A percentile compares a stretch with the other conserved stretches of the same genome.
Evolutionary conservation across 352 stramenopile genomes (phyloP).

Genomic region (Phytophthora aleatoria): DNA sequence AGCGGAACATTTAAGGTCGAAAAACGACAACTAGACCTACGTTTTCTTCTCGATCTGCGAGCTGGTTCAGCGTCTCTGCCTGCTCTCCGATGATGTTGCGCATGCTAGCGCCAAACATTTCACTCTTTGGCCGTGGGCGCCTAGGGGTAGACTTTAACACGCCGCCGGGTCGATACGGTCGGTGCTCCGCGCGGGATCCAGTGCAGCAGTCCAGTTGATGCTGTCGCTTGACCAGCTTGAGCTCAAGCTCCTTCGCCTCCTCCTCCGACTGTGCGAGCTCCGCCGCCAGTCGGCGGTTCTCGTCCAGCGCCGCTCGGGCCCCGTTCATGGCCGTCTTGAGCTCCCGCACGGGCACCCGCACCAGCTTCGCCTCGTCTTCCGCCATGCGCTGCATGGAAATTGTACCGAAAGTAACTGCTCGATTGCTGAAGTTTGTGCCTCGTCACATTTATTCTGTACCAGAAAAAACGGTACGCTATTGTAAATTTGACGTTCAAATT

Average conservation of each 20-base stretch:
- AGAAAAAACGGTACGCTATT: neutral
- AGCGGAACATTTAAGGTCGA: no score
- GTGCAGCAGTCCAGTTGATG: constrained; percentile 60
- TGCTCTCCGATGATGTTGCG: constrained; percentile 62
- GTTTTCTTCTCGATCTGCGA: constrained; percentile 54
- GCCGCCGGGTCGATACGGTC: constrained; percentile 12
- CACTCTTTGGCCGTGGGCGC: constrained; percentile 51
- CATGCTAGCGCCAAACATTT: constrained; percentile 50
- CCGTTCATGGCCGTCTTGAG: constrained; percentile 41
- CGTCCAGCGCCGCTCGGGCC: constrained; percentile 32
- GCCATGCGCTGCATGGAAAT: constrained; percentile 2
- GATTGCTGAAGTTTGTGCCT: constrained; percentile 25
- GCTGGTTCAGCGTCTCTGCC: constrained; percentile 51
- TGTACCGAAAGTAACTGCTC: constrained; percentile 1
- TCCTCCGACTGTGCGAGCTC: constrained; percentile 44
- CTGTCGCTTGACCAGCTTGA: constrained; percentile 51
- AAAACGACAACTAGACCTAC: constrained; percentile 26
- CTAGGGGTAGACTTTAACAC: constrained; percentile 23
- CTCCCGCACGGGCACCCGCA: constrained; percentile 47
- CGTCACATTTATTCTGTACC: constrained; percentile 20
- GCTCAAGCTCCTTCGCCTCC: constrained; percentile 46
- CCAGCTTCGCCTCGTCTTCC: constrained; percentile 37
- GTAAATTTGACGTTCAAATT: neutral
- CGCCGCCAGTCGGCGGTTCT: constrained; percentile 39
- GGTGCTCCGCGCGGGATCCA: constrained; percentile 35